These are phyloP conservation scores for Neonectria ditissima DNA, from an alignment of 2,329 filamentous ascomycete genomes.

Conservation along the genomic window DNA sequence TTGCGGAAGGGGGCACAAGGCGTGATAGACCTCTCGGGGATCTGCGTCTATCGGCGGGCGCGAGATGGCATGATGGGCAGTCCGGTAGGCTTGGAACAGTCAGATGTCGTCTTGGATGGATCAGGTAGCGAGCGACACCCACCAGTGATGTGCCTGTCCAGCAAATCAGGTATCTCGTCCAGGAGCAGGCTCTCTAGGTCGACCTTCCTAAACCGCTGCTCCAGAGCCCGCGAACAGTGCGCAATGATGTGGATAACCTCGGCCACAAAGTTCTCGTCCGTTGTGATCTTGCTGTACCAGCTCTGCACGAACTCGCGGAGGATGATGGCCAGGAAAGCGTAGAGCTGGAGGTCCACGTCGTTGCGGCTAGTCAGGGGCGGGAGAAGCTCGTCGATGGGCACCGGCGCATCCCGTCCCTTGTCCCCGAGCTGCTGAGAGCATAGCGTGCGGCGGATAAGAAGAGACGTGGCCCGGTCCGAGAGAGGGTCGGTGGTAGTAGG, in stretches of 20 bases:
- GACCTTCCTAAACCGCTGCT: conserved; percentile 84
- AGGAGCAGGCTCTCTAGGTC: conserved; percentile 86
- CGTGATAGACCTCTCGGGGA: conserved; percentile 81
- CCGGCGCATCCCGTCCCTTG: conserved; percentile 60
- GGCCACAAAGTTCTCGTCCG: conserved; percentile 87
- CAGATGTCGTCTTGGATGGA: conserved; percentile 24
- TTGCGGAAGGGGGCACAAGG: conserved; percentile 82
- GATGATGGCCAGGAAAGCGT: conserved; percentile 90
- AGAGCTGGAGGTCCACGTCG: conserved; percentile 92
- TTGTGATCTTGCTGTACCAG: conserved; percentile 94
- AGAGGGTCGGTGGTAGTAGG: conserved; percentile 62
- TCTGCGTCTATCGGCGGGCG: conserved; percentile 71
- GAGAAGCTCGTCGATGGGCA: conserved; percentile 82
- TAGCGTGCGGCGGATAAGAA: conserved; percentile 85
- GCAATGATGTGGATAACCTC: conserved; percentile 92
- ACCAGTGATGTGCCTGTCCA: conserved; percentile 87
- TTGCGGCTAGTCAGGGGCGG: conserved; percentile 95
- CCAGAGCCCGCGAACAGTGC: conserved; percentile 88
- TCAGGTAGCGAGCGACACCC: conserved; percentile 38
- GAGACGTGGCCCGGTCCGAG: conserved; percentile 82
- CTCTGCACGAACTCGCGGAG: conserved; percentile 89
- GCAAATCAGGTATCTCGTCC: conserved; percentile 86
- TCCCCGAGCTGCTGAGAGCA: conserved; percentile 77
- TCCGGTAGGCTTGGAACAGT: conserved; percentile 74
- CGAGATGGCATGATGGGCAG: conserved; percentile 69